A percentile compares a stretch with the other conserved stretches of the same genome.
Evolutionary conservation across 2,329 filamentous ascomycete genomes (phyloP).

Genomic region (Lomentospora prolificans): DNA sequence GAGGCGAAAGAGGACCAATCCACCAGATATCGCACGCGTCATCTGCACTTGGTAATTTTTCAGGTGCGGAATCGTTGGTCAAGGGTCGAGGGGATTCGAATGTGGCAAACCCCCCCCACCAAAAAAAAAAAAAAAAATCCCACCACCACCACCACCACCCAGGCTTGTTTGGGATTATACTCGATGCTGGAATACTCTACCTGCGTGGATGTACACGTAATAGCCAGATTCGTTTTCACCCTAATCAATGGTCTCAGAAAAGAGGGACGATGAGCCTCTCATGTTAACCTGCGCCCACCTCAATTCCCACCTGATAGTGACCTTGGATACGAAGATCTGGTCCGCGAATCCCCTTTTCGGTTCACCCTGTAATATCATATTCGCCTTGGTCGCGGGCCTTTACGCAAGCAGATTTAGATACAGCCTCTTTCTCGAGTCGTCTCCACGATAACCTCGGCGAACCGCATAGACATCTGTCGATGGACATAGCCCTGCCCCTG

Average conservation of each 20-base stretch:
- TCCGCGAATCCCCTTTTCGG: no score
- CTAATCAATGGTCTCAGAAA: neutral
- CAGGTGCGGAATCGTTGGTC: neutral
- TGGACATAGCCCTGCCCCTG: no score
- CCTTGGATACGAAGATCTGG: neutral
- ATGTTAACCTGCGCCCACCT: no score
- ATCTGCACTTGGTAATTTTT: neutral
- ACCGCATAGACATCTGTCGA: no score
- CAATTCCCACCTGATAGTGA: neutral
- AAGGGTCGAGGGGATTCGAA: no score
- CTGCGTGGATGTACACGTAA: neutral
- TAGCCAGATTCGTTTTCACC: neutral
- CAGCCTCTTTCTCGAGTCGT: neutral
- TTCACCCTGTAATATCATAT: no score
- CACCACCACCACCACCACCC: neutral
- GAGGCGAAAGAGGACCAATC: neutral
- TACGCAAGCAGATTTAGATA: neutral
- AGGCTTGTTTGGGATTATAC: no score
- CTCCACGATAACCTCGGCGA: no score
- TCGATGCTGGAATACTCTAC: neutral
- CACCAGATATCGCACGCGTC: no score
- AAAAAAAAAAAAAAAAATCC: no score
- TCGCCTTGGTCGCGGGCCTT: no score
- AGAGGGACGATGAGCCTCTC: neutral
- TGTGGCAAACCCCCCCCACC: no score